Evolutionary conservation across 1,284 basidiomycete genomes (phyloP), one percentile per base, ranked within the genome.

Genomic region (Calocybe gambosa): DNA sequence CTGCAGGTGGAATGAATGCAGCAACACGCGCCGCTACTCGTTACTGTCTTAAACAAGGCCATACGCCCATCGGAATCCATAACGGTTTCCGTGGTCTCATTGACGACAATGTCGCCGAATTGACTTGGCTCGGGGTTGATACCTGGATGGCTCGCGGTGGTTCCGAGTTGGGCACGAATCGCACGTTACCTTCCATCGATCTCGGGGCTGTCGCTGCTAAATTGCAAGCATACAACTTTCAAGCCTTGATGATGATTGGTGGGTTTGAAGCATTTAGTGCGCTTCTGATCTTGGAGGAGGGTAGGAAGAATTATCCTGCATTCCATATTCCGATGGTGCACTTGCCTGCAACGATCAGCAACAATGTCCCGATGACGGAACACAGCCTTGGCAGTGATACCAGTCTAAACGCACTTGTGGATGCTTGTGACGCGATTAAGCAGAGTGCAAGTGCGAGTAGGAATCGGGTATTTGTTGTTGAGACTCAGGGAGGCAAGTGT

Each of bases 1-100:
- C 96, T 2, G 94, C 95, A 2, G 94, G 95, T 47, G 95, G 96
- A 9, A 98, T 99, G 92, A 98, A 99, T 62, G 94, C 94, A 1
- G 95, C 95, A 0, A 97, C 93, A 0, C 85, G 95, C 38, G 86
- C 94, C 26, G 93, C 92, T 1, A 93, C 91, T 5, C 87, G 95
- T 13, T 97, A 92, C 72, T 98, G 93, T 63, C 71, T 95, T 52
- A 82, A 84, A 50, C 88, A 92, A 59, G 95, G 96, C 0, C 95
- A 99, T 66, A 88, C 79, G 16, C 88, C 94, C 12, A 73, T 97
- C 23, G 91, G 85, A 0, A 83, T 99, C 56, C 84, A 94, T 73
- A 99, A 98, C 63, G 94, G 96, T 20, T 98, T 98, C 76, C 82
- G 83, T 34, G 95, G 95, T 26, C 74, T 99, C 6, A 78, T 98